Conservation (phyloP, 352 stramenopile genomes). For the Phytophthora vignae region DNA sequence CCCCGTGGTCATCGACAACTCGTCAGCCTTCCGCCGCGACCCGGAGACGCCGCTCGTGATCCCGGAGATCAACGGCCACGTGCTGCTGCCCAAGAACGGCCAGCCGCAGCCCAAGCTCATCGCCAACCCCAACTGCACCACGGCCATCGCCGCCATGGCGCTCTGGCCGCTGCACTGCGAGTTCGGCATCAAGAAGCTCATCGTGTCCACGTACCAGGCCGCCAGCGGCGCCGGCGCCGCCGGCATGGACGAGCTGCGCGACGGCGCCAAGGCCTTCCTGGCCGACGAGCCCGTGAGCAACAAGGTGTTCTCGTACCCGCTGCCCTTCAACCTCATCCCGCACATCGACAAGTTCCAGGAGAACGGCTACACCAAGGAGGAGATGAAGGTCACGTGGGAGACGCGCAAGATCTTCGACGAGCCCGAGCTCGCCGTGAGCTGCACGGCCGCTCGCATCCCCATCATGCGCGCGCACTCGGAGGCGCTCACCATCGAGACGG, state of each 20-base stretch:
- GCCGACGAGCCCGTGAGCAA: conserved; percentile 80
- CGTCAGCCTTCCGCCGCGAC: conserved; percentile 96
- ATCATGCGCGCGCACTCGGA: conserved; percentile 98
- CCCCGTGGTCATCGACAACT: conserved; percentile 99
- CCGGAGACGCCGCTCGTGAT: conserved; percentile 93
- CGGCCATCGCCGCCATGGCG: conserved; percentile 97
- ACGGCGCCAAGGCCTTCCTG: conserved; percentile 85
- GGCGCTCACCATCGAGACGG: conserved; percentile 95
- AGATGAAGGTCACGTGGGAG: conserved; percentile 99
- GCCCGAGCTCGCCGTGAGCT: conserved; percentile 83
- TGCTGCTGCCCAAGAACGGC: conserved; percentile 67
- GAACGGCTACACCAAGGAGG: conserved; percentile 99
- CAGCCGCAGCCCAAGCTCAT: conserved; percentile 90
- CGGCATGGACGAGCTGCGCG: conserved; percentile 96
- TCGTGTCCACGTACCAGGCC: conserved; percentile 97
- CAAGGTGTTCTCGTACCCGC: conserved; percentile 97
- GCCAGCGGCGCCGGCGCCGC: conserved; percentile 91
- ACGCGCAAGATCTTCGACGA: conserved; percentile 98
- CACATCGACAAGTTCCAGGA: conserved; percentile 99
- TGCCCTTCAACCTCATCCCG: conserved; percentile 99
- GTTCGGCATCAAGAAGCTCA: conserved; percentile 96
- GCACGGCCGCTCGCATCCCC: conserved; percentile 96
- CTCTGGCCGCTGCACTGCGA: conserved; percentile 97
- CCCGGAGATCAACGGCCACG: conserved; percentile 95
- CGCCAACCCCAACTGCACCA: conserved; percentile 99